Evolutionary conservation across 768 basidiomycete species (phyloP).

Genomic region (Boletus speciosus): DNA sequence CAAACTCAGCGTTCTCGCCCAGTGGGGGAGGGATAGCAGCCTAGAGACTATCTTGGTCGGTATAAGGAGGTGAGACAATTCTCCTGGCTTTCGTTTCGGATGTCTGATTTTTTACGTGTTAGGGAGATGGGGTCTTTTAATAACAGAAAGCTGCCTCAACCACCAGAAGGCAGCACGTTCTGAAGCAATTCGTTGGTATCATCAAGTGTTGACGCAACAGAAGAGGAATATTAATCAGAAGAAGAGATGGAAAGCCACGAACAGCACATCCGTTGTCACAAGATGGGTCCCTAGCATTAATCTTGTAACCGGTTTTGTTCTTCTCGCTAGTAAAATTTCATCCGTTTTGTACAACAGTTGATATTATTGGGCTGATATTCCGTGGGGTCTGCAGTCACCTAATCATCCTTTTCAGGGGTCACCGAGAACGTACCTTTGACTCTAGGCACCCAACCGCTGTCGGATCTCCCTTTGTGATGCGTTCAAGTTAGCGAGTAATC

Average conservation of each 20-base stretch:
- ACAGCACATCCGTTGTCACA: constrained; percentile 6
- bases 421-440: neutral
- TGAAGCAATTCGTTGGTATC: constrained; percentile 24
- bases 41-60: constrained; percentile 92
- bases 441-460: neutral
- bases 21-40: constrained; percentile 74
- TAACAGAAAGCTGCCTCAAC: constrained; percentile 94
- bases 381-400: neutral
- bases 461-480: neutral
- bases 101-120: constrained; percentile 6
- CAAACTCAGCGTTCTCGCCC: constrained; percentile 67
- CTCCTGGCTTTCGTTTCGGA: neutral
- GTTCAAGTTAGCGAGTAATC: neutral
- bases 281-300: constrained; percentile 21
- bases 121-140: constrained; percentile 94
- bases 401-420: neutral
- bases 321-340: constrained; percentile 16
- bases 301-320: constrained; percentile 16
- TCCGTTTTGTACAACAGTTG: constrained; percentile 5
- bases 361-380: neutral
- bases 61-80: constrained; percentile 67
- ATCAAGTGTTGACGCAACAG: neutral
- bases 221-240: constrained; percentile 10
- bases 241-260: constrained; percentile 13
- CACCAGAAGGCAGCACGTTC: constrained; percentile 81